Evolutionary conservation across 192 early-diverging fungal genomes (phyloP).

Genomic region (Rhizophagus clarus): DNA sequence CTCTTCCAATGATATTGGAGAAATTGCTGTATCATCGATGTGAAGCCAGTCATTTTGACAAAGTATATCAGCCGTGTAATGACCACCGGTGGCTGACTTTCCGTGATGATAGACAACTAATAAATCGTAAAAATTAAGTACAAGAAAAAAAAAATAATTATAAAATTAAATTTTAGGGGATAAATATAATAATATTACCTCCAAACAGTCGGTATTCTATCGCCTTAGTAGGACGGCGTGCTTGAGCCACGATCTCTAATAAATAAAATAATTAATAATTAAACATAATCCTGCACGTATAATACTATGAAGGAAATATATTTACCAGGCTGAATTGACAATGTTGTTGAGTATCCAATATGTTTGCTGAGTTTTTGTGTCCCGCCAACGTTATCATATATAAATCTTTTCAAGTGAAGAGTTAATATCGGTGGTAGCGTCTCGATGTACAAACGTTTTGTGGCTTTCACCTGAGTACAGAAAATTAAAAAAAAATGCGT

Average conservation of each 20-base stretch:
- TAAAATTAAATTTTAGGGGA: conserved; percentile 15
- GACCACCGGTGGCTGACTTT: conserved; percentile 80
- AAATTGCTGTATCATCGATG: conserved; percentile 88
- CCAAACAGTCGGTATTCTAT: conserved; percentile 76
- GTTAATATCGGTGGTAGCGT: conserved; percentile 86
- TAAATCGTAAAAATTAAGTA: no score
- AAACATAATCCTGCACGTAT: conserved; percentile 25
- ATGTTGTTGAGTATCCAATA: conserved; percentile 66
- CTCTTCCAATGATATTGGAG: conserved; percentile 52
- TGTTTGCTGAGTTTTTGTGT: conserved; percentile 87
- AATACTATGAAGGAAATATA: not conserved
- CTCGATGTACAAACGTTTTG: conserved; percentile 86
- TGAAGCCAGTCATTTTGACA: conserved; percentile 83
- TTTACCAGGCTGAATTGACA: conserved; percentile 67
- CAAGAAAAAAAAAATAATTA: conserved; percentile 26
- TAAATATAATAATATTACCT: conserved; percentile 39
- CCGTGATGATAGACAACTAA: conserved; percentile 96
- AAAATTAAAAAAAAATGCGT: not conserved
- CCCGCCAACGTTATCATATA: conserved; percentile 73
- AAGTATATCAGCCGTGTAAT: conserved; percentile 94
- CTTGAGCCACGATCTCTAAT: conserved; percentile 53
- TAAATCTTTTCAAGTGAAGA: conserved; percentile 93
- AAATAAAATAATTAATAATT: not conserved
- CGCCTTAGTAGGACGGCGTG: conserved; percentile 43
- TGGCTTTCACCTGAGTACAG: conserved; percentile 63